Evolutionary conservation across 129 eudicot genomes (phyloP), one percentile per base, ranked within the genome.

Genomic region (Pittosporum tobira): DNA sequence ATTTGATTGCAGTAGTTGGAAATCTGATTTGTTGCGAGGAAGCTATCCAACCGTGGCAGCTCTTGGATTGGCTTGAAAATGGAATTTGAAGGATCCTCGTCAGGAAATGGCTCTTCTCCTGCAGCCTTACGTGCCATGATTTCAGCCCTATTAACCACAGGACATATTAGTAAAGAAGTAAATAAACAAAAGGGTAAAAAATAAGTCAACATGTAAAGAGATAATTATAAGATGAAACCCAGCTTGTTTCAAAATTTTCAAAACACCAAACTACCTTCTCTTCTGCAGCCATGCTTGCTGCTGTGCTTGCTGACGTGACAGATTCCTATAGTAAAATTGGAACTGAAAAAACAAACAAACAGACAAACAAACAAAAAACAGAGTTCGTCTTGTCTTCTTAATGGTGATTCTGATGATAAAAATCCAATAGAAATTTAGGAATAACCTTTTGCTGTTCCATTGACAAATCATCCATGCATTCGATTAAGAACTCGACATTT

Each of bases 221-320:
- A n/a, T n/a, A n/a, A n/a, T n/a, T 34, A 34, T 8, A 34, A 34
- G 40, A 34, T 34, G 40, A 34, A 34, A 34, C 40, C 40, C 7
- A 34, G 40, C 40, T 34, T 34, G 6, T 34, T 12, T 2, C 10
- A 34, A n/a, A n/a, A n/a, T n/a, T n/a, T n/a, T n/a, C n/a, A n/a
- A n/a, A n/a, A n/a, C n/a, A n/a, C 25, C 34, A 42, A 59, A 23
- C 48, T 72, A 91, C 99, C 99, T 81, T 75, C 96, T 81, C 77
- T 93, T 93, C 72, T 93, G 96, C 75, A 93, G 94, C 99, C 99
- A 93, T 61, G 94, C 75, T 81, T 93, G 99, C 78, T 93, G 96
- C 66, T 83, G 96, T 23, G 94, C 88, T 87, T 93, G 96, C 59
- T 86, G 99, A 24, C 96, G 99, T 21, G 96, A 77, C 52, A 91